Evolutionary conservation across 1,139 yeast genomes (phyloP).

Genomic region (Saccharomyces hybrid): DNA sequence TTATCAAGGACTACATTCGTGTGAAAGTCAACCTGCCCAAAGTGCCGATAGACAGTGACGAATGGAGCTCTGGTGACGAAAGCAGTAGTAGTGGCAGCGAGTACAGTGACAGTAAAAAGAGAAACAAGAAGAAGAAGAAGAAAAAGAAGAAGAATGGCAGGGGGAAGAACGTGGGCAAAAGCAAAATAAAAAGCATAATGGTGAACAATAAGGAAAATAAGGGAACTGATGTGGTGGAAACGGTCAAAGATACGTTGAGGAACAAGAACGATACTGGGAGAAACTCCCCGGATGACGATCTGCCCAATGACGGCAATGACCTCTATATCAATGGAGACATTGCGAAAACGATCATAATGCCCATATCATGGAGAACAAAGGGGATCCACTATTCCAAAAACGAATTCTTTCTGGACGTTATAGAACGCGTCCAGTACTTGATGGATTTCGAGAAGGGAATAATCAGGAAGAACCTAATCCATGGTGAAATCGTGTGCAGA

Average conservation of each 20-base stretch:
- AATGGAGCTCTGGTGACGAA: constrained; percentile 16
- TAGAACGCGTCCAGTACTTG: constrained; percentile 56
- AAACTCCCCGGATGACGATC: constrained; percentile 11
- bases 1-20: constrained; percentile 60
- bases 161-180: constrained; percentile 1
- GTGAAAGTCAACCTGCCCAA: constrained; percentile 25
- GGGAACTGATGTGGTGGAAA: constrained; percentile 7
- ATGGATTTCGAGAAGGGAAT: constrained; percentile 49
- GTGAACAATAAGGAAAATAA: constrained; percentile 5
- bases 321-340: constrained; percentile 51
- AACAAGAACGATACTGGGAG: constrained; percentile 1
- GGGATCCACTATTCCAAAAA: constrained; percentile 72
- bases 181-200: constrained; percentile 1
- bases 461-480: constrained; percentile 53
- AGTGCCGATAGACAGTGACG: constrained; percentile 4
- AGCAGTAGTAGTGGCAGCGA: constrained; percentile 7
- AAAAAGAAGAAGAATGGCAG: constrained; percentile 5
- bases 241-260: background rate
- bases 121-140: constrained; percentile 7
- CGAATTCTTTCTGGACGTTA: constrained; percentile 69
- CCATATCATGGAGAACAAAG: constrained; percentile 75
- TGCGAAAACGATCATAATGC: constrained; percentile 62
- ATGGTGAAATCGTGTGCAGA: constrained; percentile 57
- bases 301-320: constrained; percentile 20
- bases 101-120: constrained; percentile 11